These are phyloP conservation scores for Camelina laxa DNA, from an alignment of 345 rosid genomes.

Conservation along the genomic window DNA sequence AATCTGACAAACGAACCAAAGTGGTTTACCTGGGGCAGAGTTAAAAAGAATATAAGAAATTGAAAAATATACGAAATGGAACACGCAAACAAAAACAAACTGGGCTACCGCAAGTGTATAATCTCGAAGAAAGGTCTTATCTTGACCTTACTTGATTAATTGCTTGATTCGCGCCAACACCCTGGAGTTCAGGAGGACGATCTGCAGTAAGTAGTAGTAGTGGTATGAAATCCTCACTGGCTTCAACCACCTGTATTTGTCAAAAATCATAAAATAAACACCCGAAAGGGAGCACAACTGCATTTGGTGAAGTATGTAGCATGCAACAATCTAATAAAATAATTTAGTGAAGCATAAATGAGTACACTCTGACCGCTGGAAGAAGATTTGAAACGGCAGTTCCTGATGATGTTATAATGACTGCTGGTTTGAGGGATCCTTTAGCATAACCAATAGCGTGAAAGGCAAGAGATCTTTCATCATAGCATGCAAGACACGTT, in stretches of 20 bases:
- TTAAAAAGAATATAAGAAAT: constrained; percentile 2
- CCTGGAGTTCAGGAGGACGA: constrained; percentile 96
- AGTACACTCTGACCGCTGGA: constrained; percentile 80
- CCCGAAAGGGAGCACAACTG: constrained; percentile 11
- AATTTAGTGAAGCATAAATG: constrained; percentile 23
- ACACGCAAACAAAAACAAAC: constrained; percentile 15
- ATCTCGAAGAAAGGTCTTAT: constrained; percentile 25
- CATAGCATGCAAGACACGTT: constrained; percentile 83
- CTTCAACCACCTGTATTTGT: constrained; percentile 85
- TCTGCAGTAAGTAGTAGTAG: constrained; percentile 88
- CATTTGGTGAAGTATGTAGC: constrained; percentile 15
- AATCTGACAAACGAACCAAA: constrained; percentile 90
- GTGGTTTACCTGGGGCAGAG: constrained; percentile 71
- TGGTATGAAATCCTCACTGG: constrained; percentile 94
- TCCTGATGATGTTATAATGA: constrained; percentile 91
- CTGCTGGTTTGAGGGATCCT: constrained; percentile 84
- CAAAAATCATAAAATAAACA: constrained; percentile 17
- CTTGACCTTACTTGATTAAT: constrained; percentile 75
- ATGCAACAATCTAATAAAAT: constrained; percentile 11
- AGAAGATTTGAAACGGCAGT: constrained; percentile 98
- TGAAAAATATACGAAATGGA: constrained; percentile 2
- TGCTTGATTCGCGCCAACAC: constrained; percentile 92
- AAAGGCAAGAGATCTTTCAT: constrained; percentile 94
- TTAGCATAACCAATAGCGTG: constrained; percentile 92
- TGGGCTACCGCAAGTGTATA: constrained; percentile 10